Evolutionary conservation across 2,329 filamentous ascomycete genomes (phyloP), one percentile per base, ranked within the genome.

Genomic region (Hymenoscyphus occultus): DNA sequence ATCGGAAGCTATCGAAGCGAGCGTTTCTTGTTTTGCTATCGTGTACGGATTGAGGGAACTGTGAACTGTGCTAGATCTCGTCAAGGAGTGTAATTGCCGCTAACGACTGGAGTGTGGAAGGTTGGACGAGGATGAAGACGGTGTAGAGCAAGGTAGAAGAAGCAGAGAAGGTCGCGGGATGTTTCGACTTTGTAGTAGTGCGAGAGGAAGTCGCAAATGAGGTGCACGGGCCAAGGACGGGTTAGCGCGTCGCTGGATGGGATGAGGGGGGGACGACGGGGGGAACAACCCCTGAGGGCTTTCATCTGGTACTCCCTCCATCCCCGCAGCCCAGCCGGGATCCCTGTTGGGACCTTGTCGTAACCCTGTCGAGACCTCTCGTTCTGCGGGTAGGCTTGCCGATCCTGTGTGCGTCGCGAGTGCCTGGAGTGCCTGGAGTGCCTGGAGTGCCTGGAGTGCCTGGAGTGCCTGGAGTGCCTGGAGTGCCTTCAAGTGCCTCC

Each of bases 61-160:
- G 45, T 35, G 28, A 28, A 28, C 28, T 35, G 54, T 35, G 28
- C 31, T 45, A 56, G 40, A 39, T 39, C 31, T 65, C 40, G 45
- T 60, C 39, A 68, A 66, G 66, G 66, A 68, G 60, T 65, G 66
- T 66, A 66, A 68, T 32, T 68, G 66, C 65, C 62, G 66, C 64
- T 63, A 65, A 65, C 62, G 64, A 68, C 65, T 62, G 62, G 22
- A 65, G 58, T 31, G 64, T 62, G 58, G 32, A 12, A 40, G 60
- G 61, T 60, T 61, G 65, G 65, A 63, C 56, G 57, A 63, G 48
- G 61, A 61, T 22, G 39, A 63, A 58, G 56, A 40, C 57, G 62
- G 62, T 62, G 59, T 14, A 39, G 60, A 56, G 56, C 22, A 42
- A 56, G 62, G 54, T 51, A 57, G 56, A 9, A 39, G 28, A n/a